A percentile compares a stretch with the other conserved stretches of the same genome.
These are phyloP conservation scores for Sporothrix mexicana DNA, from an alignment of 2,329 filamentous ascomycete genomes.

Conservation along the genomic window DNA sequence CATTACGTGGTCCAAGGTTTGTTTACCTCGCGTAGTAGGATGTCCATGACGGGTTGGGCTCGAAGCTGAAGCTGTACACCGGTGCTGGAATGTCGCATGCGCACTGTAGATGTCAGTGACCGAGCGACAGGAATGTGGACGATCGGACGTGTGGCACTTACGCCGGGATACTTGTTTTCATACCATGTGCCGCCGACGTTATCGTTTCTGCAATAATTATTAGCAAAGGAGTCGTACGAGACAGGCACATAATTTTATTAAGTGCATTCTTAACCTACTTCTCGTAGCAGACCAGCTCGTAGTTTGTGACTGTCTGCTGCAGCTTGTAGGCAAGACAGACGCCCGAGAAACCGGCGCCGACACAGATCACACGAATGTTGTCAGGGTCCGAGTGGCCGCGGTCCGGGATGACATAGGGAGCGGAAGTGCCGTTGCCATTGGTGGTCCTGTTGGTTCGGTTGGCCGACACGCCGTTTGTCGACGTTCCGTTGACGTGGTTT, in stretches of 20 bases:
- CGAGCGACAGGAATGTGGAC: no score
- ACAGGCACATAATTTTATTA: no score
- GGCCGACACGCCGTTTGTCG: neutral
- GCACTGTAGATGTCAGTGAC: slow-evolving; percentile 42
- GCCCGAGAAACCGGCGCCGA: slow-evolving; percentile 38
- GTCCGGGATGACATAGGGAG: neutral
- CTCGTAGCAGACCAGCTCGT: slow-evolving; percentile 63
- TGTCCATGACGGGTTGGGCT: slow-evolving; percentile 49
- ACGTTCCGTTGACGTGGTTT: neutral
- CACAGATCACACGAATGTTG: slow-evolving; percentile 41
- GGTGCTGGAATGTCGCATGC: slow-evolving; percentile 63
- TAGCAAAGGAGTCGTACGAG: neutral
- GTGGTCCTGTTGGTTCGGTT: neutral
- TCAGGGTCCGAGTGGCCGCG: slow-evolving; percentile 10
- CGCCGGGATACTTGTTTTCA: slow-evolving; percentile 63
- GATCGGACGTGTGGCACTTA: no score
- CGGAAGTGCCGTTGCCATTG: neutral
- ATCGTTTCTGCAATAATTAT: slow-evolving; percentile 44
- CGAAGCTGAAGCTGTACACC: slow-evolving; percentile 67
- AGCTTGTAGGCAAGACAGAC: slow-evolving; percentile 33
- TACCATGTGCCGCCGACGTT: slow-evolving; percentile 64
- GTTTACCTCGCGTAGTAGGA: slow-evolving; percentile 41
- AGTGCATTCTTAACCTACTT: slow-evolving; percentile 48
- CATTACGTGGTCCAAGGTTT: no score
- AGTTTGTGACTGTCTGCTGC: slow-evolving; percentile 39